phyloP scores from a whole-genome alignment of 2,329 filamentous ascomycete species.

The Pseudogymnoascus sp. region DNA sequence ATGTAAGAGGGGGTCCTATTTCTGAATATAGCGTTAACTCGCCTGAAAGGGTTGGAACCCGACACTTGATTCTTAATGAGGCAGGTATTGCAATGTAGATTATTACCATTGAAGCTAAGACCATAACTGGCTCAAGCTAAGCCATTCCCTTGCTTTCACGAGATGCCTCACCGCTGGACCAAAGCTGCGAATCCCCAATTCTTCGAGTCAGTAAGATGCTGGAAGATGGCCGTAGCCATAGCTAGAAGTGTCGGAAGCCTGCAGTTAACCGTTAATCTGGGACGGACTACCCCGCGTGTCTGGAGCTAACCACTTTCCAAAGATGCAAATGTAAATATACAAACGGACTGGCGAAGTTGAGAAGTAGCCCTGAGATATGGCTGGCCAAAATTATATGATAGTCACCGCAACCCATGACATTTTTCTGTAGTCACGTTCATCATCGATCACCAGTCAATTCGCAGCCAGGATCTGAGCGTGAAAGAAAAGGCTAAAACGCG shows the following conservation, averaged over 20 bases:
- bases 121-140: background rate
- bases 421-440: background rate
- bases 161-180: background rate
- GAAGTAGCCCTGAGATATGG: background rate
- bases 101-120: background rate
- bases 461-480: background rate
- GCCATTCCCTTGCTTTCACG: background rate
- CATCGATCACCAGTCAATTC: background rate
- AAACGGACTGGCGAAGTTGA: background rate
- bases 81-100: background rate
- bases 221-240: background rate
- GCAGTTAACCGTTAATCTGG: background rate
- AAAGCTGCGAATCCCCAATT: background rate
- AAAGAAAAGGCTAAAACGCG: background rate
- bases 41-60: background rate
- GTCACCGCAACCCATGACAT: background rate
- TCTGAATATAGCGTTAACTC: background rate
- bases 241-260: background rate
- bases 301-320: background rate
- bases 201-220: background rate
- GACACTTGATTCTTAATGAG: background rate
- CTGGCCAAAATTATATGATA: background rate
- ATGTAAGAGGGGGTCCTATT: background rate
- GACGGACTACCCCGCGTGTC: background rate
- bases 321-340: background rate